Evolutionary conservation across 306 rosid genomes (phyloP).

Genomic region (Arachis hypogaea): DNA sequence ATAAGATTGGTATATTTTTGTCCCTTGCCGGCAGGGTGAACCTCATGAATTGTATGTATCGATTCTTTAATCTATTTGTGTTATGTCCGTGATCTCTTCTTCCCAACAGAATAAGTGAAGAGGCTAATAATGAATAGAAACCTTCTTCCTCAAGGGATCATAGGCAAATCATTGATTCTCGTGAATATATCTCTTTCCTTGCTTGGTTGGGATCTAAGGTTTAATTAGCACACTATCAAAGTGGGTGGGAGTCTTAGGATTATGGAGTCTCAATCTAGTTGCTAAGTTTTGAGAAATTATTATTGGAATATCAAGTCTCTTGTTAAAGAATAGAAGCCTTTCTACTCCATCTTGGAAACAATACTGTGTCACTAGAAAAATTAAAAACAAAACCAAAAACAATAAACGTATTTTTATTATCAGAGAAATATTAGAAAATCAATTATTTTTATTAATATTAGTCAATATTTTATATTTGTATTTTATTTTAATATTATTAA

Average conservation of each 20-base stretch:
- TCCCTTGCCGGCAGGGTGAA: conserved; percentile 12
- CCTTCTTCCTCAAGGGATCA: conserved; percentile 34
- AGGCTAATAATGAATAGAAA: conserved; percentile 32
- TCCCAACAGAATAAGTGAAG: conserved; percentile 34
- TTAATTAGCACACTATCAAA: neutral
- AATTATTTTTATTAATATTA: too few species aligned
- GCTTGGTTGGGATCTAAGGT: neutral
- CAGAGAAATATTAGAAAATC: too few species aligned
- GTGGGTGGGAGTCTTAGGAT: neutral
- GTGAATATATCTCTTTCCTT: conserved; percentile 4
- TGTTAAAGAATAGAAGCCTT: too few species aligned
- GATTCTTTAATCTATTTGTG: neutral
- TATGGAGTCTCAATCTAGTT: conserved; percentile 21
- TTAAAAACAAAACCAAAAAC: too few species aligned
- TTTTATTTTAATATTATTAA: too few species aligned
- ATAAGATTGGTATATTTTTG: conserved; percentile 13
- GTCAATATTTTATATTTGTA: too few species aligned
- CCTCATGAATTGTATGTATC: neutral
- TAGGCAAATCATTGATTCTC: conserved; percentile 27
- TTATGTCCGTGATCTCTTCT: conserved; percentile 33
- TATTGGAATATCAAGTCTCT: too few species aligned
- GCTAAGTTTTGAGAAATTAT: neutral
- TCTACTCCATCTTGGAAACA: too few species aligned
- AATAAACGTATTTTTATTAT: too few species aligned
- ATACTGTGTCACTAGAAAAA: too few species aligned